Evolutionary conservation across 1,139 yeast genomes (phyloP).

Genomic region (Saccharomyces hybrid): DNA sequence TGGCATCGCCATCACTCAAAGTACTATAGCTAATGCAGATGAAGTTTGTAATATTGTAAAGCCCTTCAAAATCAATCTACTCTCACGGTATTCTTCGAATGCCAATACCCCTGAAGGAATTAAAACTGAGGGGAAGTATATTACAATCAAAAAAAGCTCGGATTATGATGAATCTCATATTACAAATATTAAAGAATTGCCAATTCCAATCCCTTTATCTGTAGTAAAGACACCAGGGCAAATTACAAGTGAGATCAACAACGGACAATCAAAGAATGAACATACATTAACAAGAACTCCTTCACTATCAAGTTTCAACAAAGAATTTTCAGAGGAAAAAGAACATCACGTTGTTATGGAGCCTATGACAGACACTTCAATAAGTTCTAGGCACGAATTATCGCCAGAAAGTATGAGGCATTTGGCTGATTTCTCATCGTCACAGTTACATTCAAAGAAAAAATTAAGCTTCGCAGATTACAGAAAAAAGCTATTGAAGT

Average conservation of each 20-base stretch:
- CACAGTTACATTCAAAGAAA: conserved; percentile 34
- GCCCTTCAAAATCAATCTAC: conserved; percentile 12
- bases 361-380: conserved; percentile 5
- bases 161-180: conserved; percentile 26
- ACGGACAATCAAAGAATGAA: background rate
- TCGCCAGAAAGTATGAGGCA: conserved; percentile 2
- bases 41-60: conserved; percentile 4
- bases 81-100: conserved; percentile 6
- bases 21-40: conserved; percentile 1
- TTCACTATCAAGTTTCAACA: background rate
- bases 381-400: conserved; percentile 5
- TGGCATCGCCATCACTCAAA: background rate
- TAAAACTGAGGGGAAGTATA: background rate
- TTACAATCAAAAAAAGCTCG: conserved; percentile 6
- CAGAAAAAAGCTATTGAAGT: conserved; percentile 53
- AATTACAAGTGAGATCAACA: background rate
- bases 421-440: conserved; percentile 4
- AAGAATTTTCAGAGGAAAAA: conserved; percentile 2
- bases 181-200: conserved; percentile 21
- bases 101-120: background rate
- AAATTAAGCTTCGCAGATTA: conserved; percentile 80
- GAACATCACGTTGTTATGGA: conserved; percentile 9
- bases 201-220: conserved; percentile 26
- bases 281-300: background rate
- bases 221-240: conserved; percentile 5